Conservation (phyloP, 1,284 basidiomycete genomes). For the Grifola frondosa region DNA sequence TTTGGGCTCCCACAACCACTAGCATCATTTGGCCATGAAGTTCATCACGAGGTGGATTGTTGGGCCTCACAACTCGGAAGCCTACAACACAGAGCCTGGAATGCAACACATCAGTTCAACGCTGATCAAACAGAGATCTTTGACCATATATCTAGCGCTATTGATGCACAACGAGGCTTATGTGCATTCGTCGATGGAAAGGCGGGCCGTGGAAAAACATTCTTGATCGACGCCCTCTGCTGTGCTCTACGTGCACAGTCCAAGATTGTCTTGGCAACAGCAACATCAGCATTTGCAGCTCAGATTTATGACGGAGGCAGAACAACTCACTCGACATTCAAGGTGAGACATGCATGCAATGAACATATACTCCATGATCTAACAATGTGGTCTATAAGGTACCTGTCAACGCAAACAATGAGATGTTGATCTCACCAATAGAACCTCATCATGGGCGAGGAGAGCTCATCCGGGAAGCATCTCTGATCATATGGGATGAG, state of each 20-base stretch:
- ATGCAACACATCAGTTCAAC: slow-evolving; percentile 11
- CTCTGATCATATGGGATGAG: slow-evolving; percentile 32
- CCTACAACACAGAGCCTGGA: slow-evolving; percentile 14
- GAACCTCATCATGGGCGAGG: slow-evolving; percentile 11
- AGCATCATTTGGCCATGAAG: slow-evolving; percentile 17
- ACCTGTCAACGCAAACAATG: slow-evolving; percentile 31
- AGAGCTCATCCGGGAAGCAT: slow-evolving; percentile 24
- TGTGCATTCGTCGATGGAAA: slow-evolving; percentile 33
- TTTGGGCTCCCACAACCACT: slow-evolving; percentile 18
- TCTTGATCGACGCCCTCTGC: slow-evolving; percentile 26
- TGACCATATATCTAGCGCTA: slow-evolving; percentile 13
- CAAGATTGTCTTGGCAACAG: slow-evolving; percentile 29
- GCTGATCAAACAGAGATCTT: slow-evolving; percentile 23
- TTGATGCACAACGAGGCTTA: slow-evolving; percentile 4
- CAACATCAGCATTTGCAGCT: slow-evolving; percentile 34
- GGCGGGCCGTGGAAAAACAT: slow-evolving; percentile 36
- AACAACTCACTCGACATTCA: slow-evolving; percentile 31
- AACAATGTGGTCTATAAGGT: slow-evolving; percentile 11
- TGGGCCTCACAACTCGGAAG: slow-evolving; percentile 9
- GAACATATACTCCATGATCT: neutral
- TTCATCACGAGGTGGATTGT: slow-evolving; percentile 18
- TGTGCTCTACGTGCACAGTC: slow-evolving; percentile 19
- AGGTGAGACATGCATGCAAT: slow-evolving; percentile 19
- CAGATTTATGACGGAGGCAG: slow-evolving; percentile 32
- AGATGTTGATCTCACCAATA: slow-evolving; percentile 27